phyloP scores from a whole-genome alignment of 2,329 filamentous ascomycete species.

The Rhynchosporium graminicola region DNA sequence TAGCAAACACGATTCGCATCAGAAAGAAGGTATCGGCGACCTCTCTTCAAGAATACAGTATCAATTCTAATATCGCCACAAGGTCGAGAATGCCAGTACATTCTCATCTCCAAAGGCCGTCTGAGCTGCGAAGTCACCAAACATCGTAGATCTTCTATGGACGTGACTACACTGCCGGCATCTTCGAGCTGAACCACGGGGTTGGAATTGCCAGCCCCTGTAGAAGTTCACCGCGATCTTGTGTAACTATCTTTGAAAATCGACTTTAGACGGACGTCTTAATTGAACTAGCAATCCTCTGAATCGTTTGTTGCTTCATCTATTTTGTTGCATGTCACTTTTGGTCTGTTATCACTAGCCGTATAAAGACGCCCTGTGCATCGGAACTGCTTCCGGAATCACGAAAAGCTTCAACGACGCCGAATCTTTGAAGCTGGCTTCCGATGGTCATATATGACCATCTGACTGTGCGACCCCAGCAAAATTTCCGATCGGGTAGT shows the following conservation, averaged over 20 bases:
- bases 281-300: no score
- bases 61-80: no score
- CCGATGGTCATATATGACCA: slow-evolving; percentile 6
- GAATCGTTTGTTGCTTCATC: background rate
- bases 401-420: background rate
- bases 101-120: no score
- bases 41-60: no score
- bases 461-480: background rate
- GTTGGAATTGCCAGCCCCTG: slow-evolving; percentile 6
- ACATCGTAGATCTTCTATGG: no score
- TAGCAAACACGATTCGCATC: no score
- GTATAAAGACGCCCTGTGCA: background rate
- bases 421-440: background rate
- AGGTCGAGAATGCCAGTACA: no score
- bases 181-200: slow-evolving; percentile 1
- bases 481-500: background rate
- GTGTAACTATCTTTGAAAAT: background rate
- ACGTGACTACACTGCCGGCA: background rate
- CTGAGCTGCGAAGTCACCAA: no score
- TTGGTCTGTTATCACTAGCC: background rate
- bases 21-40: no score
- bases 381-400: background rate
- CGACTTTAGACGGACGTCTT: background rate
- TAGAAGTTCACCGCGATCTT: background rate
- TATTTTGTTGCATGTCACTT: background rate